These are phyloP conservation scores for Aspergillus mulundensis DNA, from an alignment of 495 filamentous ascomycete species.

Conservation along the genomic window DNA sequence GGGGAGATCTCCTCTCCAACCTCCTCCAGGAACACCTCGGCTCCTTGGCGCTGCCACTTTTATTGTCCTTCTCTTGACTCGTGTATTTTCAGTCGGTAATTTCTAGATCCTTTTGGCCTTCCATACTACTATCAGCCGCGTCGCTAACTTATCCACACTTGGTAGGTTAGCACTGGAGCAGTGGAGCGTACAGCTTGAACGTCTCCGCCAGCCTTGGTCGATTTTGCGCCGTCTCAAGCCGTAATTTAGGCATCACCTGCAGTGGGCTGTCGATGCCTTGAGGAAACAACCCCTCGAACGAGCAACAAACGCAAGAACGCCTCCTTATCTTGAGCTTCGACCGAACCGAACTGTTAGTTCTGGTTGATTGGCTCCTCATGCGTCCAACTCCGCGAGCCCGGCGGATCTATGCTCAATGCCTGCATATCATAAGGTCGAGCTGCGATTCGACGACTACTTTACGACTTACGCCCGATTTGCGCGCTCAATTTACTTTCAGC, in stretches of 20 bases:
- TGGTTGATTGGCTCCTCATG: neutral
- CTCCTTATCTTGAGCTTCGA: neutral
- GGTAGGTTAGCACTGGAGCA: slow-evolving; percentile 2
- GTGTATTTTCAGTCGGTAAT: neutral
- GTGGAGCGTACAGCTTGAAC: neutral
- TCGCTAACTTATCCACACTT: slow-evolving; percentile 1
- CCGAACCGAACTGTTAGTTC: neutral
- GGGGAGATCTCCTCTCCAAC: slow-evolving; percentile 27
- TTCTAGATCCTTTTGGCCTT: slow-evolving; percentile 6
- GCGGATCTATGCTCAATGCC: slow-evolving; percentile 4
- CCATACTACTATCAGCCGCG: slow-evolving; percentile 4
- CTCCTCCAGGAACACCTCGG: slow-evolving; percentile 29
- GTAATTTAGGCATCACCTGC: slow-evolving; percentile 7
- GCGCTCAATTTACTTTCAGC: slow-evolving; percentile 21
- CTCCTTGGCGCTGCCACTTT: slow-evolving; percentile 18
- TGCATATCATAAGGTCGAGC: slow-evolving; percentile 18
- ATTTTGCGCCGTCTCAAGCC: neutral
- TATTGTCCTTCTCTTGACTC: slow-evolving; percentile 2
- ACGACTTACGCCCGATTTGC: slow-evolving; percentile 15
- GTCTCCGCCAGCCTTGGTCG: neutral
- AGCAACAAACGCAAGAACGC: neutral
- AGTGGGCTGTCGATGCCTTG: slow-evolving; percentile 4
- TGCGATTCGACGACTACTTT: slow-evolving; percentile 16
- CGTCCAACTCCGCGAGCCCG: neutral
- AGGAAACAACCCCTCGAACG: neutral